Evolutionary conservation across 305 asterid species (phyloP).

Genomic region (Solanum chacoense): DNA sequence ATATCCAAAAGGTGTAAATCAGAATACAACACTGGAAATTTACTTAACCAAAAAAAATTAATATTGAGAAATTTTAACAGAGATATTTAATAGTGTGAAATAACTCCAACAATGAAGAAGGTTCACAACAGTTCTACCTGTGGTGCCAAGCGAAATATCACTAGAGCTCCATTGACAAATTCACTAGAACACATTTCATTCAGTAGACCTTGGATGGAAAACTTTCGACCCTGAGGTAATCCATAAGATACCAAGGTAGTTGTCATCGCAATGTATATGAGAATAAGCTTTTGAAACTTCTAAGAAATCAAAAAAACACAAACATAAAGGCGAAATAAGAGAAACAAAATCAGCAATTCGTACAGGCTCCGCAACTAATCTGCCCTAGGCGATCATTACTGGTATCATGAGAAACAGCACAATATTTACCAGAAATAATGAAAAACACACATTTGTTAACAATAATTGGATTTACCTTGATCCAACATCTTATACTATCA

Average conservation of each 20-base stretch:
- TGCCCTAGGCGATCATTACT: background rate
- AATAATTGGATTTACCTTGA: constrained; percentile 50
- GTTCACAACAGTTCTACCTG: constrained; percentile 42
- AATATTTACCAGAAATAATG: background rate
- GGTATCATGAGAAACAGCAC: background rate
- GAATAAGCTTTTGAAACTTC: background rate
- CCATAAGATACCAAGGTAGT: constrained; percentile 3
- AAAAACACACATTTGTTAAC: background rate
- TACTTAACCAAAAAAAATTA: background rate
- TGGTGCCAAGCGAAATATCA: constrained; percentile 97
- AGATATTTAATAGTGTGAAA: background rate
- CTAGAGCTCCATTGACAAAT: constrained; percentile 70
- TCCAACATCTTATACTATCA: constrained; percentile 80
- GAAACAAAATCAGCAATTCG: background rate
- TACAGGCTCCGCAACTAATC: background rate
- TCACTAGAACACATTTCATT: constrained; percentile 47
- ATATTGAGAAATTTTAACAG: constrained; percentile 3
- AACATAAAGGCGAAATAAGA: background rate
- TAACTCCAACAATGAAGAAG: constrained; percentile 11
- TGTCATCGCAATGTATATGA: background rate
- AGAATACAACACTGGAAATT: background rate
- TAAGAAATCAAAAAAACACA: background rate
- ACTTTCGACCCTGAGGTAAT: constrained; percentile 66
- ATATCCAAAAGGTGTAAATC: background rate
- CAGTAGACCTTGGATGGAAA: constrained; percentile 84